Percentiles rank a stretch among this genome's conserved stretches.
Evolutionary conservation across 140 eudicot genomes (phyloP).

Genomic region (Ambrosia hybrid): DNA sequence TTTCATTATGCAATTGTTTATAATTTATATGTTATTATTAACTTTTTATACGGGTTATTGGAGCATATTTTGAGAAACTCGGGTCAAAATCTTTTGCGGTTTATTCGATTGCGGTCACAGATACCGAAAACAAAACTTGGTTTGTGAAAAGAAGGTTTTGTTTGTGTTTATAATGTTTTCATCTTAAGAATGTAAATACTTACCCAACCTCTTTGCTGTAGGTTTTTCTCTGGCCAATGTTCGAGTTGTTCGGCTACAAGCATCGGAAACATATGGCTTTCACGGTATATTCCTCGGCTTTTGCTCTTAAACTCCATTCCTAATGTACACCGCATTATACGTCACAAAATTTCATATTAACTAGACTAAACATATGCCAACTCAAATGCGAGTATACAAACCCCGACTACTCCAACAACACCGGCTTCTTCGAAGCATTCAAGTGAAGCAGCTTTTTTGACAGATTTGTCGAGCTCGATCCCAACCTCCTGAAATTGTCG

Average conservation of each 20-base stretch:
- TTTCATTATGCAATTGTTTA: slow-evolving; percentile 1
- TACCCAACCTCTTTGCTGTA: slow-evolving; percentile 78
- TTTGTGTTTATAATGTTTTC: not conserved
- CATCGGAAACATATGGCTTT: slow-evolving; percentile 79
- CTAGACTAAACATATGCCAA: not conserved
- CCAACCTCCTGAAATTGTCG: slow-evolving; percentile 67
- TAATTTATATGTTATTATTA: not conserved
- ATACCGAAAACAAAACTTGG: slow-evolving; percentile 69
- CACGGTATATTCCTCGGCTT: slow-evolving; percentile 51
- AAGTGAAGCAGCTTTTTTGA: slow-evolving; percentile 71
- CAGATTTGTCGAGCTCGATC: slow-evolving; percentile 81
- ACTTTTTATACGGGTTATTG: slow-evolving; percentile 57
- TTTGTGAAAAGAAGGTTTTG: slow-evolving; percentile 95
- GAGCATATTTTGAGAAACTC: slow-evolving; percentile 93
- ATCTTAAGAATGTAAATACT: slow-evolving; percentile 5
- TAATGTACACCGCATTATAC: slow-evolving; percentile 50
- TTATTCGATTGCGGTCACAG: slow-evolving; percentile 93
- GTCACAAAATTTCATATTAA: slow-evolving; percentile 11
- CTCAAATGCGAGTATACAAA: slow-evolving; percentile 7
- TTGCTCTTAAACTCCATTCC: slow-evolving; percentile 92
- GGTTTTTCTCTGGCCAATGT: slow-evolving; percentile 72
- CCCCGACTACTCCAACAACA: slow-evolving; percentile 70
- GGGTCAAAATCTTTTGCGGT: slow-evolving; percentile 99
- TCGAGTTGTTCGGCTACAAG: slow-evolving; percentile 78
- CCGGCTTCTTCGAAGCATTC: slow-evolving; percentile 92